Evolutionary conservation across 345 rosid genomes (phyloP).

Genomic region (Isatis tinctoria): DNA sequence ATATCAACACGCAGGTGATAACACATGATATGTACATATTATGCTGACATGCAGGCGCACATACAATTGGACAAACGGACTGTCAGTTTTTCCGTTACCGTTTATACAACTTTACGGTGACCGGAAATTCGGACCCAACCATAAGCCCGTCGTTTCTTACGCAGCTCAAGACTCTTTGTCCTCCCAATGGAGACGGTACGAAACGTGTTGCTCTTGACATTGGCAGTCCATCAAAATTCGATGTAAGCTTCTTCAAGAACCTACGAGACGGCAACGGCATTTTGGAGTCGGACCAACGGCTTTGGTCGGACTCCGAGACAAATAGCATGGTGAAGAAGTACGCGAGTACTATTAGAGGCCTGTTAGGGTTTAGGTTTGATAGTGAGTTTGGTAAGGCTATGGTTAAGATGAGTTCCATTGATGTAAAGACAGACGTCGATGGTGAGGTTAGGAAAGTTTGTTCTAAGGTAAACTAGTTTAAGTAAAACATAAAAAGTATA

Average conservation of each 20-base stretch:
- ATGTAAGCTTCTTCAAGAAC: conserved; percentile 56
- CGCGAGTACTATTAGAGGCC: conserved; percentile 52
- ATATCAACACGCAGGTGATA: too few relatives aligned
- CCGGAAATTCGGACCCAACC: conserved; percentile 61
- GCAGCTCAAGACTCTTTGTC: conserved; percentile 55
- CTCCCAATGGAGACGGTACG: conserved; percentile 51
- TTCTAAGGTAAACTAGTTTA: conserved; percentile 49
- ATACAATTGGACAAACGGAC: conserved; percentile 71
- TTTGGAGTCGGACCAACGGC: conserved; percentile 75
- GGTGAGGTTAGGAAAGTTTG: conserved; percentile 72
- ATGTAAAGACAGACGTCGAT: conserved; percentile 54
- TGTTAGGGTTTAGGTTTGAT: conserved; percentile 58
- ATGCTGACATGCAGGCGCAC: conserved; percentile 45
- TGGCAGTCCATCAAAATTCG: conserved; percentile 48
- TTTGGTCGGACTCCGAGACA: conserved; percentile 55
- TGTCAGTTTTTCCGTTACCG: conserved; percentile 63
- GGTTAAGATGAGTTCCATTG: conserved; percentile 72
- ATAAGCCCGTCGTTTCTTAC: conserved; percentile 53
- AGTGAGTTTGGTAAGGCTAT: conserved; percentile 57
- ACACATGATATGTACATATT: neutral
- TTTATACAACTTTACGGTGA: conserved; percentile 63
- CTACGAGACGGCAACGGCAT: conserved; percentile 59
- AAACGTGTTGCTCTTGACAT: conserved; percentile 57
- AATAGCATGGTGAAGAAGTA: conserved; percentile 42
- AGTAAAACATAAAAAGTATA: neutral